Conservation (phyloP, 371 early-diverging fungal genomes). For the Antonospora locustae region DNA sequence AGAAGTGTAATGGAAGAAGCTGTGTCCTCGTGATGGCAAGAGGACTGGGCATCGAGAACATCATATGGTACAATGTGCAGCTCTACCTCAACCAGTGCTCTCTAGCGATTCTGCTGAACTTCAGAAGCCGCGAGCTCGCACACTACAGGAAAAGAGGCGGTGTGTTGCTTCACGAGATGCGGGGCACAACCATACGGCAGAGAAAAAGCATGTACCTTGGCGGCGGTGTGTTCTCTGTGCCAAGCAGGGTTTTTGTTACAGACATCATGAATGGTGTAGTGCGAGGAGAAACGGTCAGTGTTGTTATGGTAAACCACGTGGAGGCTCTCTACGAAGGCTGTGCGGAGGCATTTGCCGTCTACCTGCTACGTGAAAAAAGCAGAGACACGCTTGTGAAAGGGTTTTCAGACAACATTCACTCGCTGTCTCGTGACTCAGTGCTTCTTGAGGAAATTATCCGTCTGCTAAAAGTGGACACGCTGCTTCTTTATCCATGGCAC, state of each 20-base stretch:
- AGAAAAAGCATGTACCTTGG: constrained; percentile 57
- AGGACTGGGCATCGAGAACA: constrained; percentile 63
- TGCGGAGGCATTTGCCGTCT: constrained; percentile 36
- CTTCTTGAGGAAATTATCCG: constrained; percentile 10
- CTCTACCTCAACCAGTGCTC: constrained; percentile 61
- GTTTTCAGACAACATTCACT: constrained; percentile 20
- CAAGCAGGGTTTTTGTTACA: constrained; percentile 74
- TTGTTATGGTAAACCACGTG: constrained; percentile 68
- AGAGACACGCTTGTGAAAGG: constrained; percentile 33
- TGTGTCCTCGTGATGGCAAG: constrained; percentile 62
- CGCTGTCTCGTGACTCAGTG: constrained; percentile 6
- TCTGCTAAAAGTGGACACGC: constrained; percentile 12
- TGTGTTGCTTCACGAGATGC: constrained; percentile 12
- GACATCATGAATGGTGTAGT: constrained; percentile 70
- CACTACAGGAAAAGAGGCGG: constrained; percentile 58
- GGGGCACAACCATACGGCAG: neutral
- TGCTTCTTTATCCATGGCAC: constrained; percentile 45
- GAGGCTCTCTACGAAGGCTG: constrained; percentile 32
- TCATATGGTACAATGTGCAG: constrained; percentile 60
- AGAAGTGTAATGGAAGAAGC: constrained; percentile 9
- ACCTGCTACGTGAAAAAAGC: constrained; percentile 29
- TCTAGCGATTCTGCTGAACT: constrained; percentile 67
- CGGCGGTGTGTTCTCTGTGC: constrained; percentile 72
- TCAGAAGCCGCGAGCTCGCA: constrained; percentile 59
- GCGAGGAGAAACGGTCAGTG: constrained; percentile 64